Base-by-base conservation (phyloP, 2,329 filamentous ascomycete species). In the Byssothecium circinans region DNA sequence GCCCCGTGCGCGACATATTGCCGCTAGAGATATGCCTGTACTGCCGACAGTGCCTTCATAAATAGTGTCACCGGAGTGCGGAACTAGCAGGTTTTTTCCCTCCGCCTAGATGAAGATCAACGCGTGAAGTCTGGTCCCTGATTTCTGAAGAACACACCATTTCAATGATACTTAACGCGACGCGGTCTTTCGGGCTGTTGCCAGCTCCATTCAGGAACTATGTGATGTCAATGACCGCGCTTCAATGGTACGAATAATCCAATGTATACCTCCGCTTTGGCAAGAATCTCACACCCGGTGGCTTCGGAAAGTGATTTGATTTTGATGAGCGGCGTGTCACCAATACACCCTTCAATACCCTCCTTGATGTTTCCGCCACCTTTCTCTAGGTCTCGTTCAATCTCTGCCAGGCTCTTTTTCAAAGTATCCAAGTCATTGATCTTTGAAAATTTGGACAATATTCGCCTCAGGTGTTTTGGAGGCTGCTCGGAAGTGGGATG, bases 31-130 rank as follows among this genome's bases (percentile, higher is more conserved):
- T 61, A 99, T 97, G 18, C 94, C 94, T 0, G 94, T 99, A 67
- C 89, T 95, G 50, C 94, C 94, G 14, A 96, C 91, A 1, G 94
- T 99, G 56, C 94, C 94, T 75, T 99, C 94, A 72, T 97, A 99
- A 63, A 99, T 91, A 35, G 89, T 95, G 70, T 99, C 94, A 52
- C 92, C 92, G 18, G 87, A 85, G 57, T 87, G 78, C 0, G 94
- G 92, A 0, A 79, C 81, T 37, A 99, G 74, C 15, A 91, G 77
- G 2, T 91, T 91, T 40, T 81, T 75, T 52, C 83, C 80, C 77
- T 99, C 94, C 35, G 91, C 94, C 69, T 85, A 74, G 36, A 22
- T 14, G 19, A 8, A 10, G 4, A 17, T 65, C 17, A 64, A 45
- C 29, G 34, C 14, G 23, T 20, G 18, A 20, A 18, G 23, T 14